These are phyloP conservation scores for Nematocida ausubeli DNA, from an alignment of 371 early-diverging fungal species.

Conservation along the genomic window DNA sequence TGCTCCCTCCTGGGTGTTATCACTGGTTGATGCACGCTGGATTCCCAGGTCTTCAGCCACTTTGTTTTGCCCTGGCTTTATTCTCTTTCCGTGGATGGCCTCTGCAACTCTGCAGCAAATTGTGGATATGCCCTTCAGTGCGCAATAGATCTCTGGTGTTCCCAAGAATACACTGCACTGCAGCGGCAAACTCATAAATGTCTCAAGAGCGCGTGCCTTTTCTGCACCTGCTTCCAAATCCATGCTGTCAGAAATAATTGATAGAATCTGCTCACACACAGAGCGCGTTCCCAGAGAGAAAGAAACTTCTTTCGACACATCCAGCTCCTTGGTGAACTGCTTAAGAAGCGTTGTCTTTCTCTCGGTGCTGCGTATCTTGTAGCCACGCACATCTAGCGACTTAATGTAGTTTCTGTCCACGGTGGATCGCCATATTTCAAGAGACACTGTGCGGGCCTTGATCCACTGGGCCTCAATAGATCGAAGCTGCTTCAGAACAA, in stretches of 20 bases:
- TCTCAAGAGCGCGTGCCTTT: conserved; percentile 9
- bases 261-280: conserved; percentile 60
- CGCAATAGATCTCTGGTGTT: conserved; percentile 76
- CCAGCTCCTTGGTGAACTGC: conserved; percentile 78
- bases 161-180: conserved; percentile 69
- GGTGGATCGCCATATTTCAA: conserved; percentile 86
- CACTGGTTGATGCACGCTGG: too few relatives aligned
- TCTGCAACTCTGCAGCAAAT: conserved; percentile 73
- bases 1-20: conserved; percentile 55
- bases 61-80: conserved; percentile 71
- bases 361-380: conserved; percentile 80
- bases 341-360: conserved; percentile 75
- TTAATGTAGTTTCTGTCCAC: conserved; percentile 87
- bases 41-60: conserved; percentile 77
- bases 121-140: conserved; percentile 78
- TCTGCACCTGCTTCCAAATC: conserved; percentile 45
- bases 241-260: conserved; percentile 65
- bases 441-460: conserved; percentile 75
- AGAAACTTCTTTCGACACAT: conserved; percentile 70
- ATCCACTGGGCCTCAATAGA: conserved; percentile 92
- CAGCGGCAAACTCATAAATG: conserved; percentile 22
- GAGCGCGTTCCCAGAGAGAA: conserved; percentile 60
- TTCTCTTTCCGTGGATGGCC: conserved; percentile 73
- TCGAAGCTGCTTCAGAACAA: conserved; percentile 85
- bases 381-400: conserved; percentile 85